phyloP scores from a whole-genome alignment of 805 yeast species.

The Ogataea neopini region DNA sequence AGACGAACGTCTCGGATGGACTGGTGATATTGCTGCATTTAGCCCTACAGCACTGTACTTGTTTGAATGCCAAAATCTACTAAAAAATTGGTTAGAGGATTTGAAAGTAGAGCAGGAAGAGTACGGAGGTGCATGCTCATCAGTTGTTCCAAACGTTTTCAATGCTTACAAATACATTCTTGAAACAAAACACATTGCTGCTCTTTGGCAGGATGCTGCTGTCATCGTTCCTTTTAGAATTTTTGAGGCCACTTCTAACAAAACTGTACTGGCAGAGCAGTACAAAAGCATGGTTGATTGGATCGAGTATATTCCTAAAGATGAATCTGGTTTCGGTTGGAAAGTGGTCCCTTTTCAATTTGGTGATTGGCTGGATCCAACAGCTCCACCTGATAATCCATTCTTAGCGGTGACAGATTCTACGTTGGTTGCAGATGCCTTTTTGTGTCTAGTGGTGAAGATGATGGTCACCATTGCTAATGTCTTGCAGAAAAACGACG shows the following conservation, averaged over 20 bases:
- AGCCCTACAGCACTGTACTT: conserved; percentile 27
- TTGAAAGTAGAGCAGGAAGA: conserved; percentile 23
- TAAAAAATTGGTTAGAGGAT: conserved; percentile 26
- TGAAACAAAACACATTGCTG: conserved; percentile 16
- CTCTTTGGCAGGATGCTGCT: conserved; percentile 29
- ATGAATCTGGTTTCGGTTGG: conserved; percentile 17
- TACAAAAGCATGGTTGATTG: conserved; percentile 18
- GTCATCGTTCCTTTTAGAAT: conserved; percentile 24
- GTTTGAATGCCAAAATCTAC: conserved; percentile 22
- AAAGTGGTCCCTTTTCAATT: conserved; percentile 23
- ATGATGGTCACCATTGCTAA: conserved; percentile 15
- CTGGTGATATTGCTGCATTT: conserved; percentile 29
- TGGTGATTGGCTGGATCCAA: conserved; percentile 34
- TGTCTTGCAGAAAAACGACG: conserved; percentile 13
- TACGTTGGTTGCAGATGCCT: conserved; percentile 28
- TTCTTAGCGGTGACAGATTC: conserved; percentile 25
- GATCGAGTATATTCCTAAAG: conserved; percentile 20
- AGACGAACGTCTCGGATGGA: conserved; percentile 32
- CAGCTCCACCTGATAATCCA: conserved; percentile 31
- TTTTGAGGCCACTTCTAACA: conserved; percentile 15
- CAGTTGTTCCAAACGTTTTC: conserved; percentile 25
- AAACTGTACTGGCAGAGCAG: conserved; percentile 12
- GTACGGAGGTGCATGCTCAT: conserved; percentile 21
- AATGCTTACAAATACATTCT: conserved; percentile 12
- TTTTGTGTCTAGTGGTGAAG: conserved; percentile 17